Evolutionary conservation across 176 grass and related monocot genomes (phyloP).

Genomic region (Otatea glauca): DNA sequence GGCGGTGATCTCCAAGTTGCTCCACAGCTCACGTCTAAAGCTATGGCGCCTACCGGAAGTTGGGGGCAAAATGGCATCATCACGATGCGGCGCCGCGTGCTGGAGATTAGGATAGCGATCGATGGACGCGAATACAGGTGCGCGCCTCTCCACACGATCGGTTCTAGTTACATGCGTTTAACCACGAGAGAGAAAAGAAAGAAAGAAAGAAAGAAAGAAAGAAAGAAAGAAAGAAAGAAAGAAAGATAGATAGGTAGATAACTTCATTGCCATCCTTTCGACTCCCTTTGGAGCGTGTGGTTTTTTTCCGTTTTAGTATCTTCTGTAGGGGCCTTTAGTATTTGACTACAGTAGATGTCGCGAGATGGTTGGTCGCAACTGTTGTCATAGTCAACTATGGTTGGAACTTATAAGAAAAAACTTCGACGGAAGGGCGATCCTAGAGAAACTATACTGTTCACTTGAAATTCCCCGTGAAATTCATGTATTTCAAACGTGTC

Average conservation of each 20-base stretch:
- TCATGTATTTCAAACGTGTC: neutral
- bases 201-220: neutral
- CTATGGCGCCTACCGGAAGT: conserved; percentile 48
- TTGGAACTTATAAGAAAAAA: no score
- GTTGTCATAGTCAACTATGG: no score
- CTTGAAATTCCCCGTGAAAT: no score
- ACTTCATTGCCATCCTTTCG: neutral
- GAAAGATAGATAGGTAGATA: no score
- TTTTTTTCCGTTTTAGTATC: neutral
- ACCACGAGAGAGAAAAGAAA: neutral
- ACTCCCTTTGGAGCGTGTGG: neutral
- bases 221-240: no score
- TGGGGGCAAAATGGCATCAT: neutral
- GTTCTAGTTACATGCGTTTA: neutral
- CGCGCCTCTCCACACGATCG: neutral
- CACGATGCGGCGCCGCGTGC: neutral
- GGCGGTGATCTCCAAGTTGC: conserved; percentile 12
- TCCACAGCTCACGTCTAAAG: neutral
- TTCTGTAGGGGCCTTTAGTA: neutral
- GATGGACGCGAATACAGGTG: neutral
- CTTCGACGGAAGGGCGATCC: no score
- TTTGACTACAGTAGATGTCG: no score
- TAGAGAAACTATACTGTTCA: no score
- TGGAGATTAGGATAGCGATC: conserved; percentile 24
- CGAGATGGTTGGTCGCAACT: no score